Conservation (phyloP, 805 yeast genomes). For the Ogataea saltuana region DNA sequence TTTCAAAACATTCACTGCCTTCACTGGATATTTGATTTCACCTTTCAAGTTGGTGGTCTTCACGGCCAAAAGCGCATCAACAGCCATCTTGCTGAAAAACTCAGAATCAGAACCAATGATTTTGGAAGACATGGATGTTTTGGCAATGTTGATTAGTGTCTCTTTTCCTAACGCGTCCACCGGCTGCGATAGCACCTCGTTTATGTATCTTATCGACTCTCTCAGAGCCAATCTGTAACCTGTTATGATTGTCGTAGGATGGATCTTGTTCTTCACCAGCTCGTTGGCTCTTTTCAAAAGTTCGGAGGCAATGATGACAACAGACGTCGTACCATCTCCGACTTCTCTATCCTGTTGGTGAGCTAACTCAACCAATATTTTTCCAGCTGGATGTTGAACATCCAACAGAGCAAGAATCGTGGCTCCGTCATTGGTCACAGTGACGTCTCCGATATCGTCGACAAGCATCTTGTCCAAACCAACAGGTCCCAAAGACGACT, state of each 20-base stretch:
- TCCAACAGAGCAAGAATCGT: constrained; percentile 87
- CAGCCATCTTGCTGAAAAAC: constrained; percentile 87
- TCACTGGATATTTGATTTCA: constrained; percentile 90
- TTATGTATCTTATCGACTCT: constrained; percentile 86
- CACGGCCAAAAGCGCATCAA: constrained; percentile 93
- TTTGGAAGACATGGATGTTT: constrained; percentile 95
- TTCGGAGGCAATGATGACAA: constrained; percentile 94
- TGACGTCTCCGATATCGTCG: constrained; percentile 98
- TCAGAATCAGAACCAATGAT: constrained; percentile 93
- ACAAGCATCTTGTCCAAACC: constrained; percentile 98
- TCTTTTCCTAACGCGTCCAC: constrained; percentile 82
- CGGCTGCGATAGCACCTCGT: constrained; percentile 77
- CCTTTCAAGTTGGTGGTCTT: constrained; percentile 87
- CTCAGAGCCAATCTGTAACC: constrained; percentile 92
- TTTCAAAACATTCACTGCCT: constrained; percentile 92
- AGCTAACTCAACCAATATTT: constrained; percentile 93
- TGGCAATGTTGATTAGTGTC: constrained; percentile 85
- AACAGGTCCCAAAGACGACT: constrained; percentile 95
- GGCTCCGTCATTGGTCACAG: constrained; percentile 98
- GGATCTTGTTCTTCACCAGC: constrained; percentile 87
- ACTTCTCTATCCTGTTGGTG: constrained; percentile 99
- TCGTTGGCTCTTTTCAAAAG: constrained; percentile 90
- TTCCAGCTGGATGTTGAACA: constrained; percentile 99
- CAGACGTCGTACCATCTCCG: constrained; percentile 98
- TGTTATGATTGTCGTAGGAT: constrained; percentile 96